Evolutionary conservation across 345 rosid genomes (phyloP).

Genomic region (Arabidopsis thaliana): DNA sequence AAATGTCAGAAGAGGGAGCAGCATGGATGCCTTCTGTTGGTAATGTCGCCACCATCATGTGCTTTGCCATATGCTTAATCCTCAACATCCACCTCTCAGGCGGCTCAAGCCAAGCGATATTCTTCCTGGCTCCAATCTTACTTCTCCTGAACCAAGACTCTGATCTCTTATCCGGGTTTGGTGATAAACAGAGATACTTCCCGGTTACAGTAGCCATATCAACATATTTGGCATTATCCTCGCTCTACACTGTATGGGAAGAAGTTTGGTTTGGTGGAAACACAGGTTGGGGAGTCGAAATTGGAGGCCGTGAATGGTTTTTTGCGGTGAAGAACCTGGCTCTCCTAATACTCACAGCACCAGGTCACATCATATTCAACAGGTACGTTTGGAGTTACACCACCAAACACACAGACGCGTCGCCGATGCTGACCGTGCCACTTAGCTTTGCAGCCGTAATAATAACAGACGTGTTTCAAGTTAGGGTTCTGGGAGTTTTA

Average conservation of each 20-base stretch:
- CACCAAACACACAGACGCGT: slow-evolving; percentile 62
- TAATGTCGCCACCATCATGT: slow-evolving; percentile 90
- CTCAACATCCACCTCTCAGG: slow-evolving; percentile 81
- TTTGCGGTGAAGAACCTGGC: slow-evolving; percentile 91
- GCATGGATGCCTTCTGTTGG: slow-evolving; percentile 99
- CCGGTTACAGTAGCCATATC: slow-evolving; percentile 83
- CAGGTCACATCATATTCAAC: slow-evolving; percentile 92
- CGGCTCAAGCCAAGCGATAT: slow-evolving; percentile 94
- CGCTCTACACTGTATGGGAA: slow-evolving; percentile 77
- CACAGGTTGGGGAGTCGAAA: slow-evolving; percentile 84
- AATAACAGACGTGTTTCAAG: slow-evolving; percentile 84
- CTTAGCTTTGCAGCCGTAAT: slow-evolving; percentile 88
- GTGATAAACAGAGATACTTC: slow-evolving; percentile 98
- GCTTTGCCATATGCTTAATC: slow-evolving; percentile 95
- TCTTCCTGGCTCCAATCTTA: slow-evolving; percentile 93
- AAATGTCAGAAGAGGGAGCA: slow-evolving; percentile 87
- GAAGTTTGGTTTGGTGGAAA: slow-evolving; percentile 87
- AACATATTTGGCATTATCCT: slow-evolving; percentile 70
- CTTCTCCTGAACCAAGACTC: slow-evolving; percentile 98
- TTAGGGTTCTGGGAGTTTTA: slow-evolving; percentile 76
- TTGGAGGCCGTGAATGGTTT: slow-evolving; percentile 96
- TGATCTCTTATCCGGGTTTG: slow-evolving; percentile 92
- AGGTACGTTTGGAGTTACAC: slow-evolving; percentile 87
- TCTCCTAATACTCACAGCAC: slow-evolving; percentile 81
- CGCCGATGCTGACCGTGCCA: slow-evolving; percentile 78